Base-by-base conservation (phyloP, 1,139 yeast genomes). In the Arxiozyma slooffiae region DNA sequence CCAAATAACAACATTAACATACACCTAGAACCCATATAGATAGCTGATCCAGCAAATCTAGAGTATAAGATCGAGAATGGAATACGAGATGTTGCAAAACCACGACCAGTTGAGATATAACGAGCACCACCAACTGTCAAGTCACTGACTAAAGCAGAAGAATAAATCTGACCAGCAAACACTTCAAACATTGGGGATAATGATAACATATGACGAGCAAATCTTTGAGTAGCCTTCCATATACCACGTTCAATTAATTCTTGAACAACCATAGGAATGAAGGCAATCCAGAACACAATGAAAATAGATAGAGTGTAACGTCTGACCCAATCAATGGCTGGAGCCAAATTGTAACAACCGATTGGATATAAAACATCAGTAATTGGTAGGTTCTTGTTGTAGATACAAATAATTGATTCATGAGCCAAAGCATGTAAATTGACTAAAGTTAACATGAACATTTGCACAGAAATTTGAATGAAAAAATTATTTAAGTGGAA, bases 81-180 rank as follows among this genome's bases (percentile, higher is more conserved):
- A 67, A 90, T 90, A 77, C 98, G 88, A 18, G 97, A 92, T 58
- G 97, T 92, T 42, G 98, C 98, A 68, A 92, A 89, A 71, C 97
- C 97, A 82, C 98, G 88, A 73, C 98, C 98, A 52, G 98, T 92
- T 53, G 97, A 89, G 68, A 92, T 92, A 76, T 92, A 92, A 73
- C 97, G 86, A 58, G 98, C 99, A 77, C 99, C 99, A 75, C 99
- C 99, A 68, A 90, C 92, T 55, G 96, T 80, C 74, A 92, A 77
- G 76, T 92, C 97, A 63, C 90, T 86, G 64, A 85, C 75, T 67
- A 92, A 75, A 30, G 98, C 86, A 57, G 94, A 81, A 51, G 98
- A 89, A 69, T 92, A 92, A 61, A 94, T 90, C 76, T 94, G 99
- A 68, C 97, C 96, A 63, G 89, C 96, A 71, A 92, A 92, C 62